A percentile compares a stretch with the other conserved stretches of the same genome.
Conservation (phyloP, 768 basidiomycete genomes). For the Lactifluus pinguis region DNA sequence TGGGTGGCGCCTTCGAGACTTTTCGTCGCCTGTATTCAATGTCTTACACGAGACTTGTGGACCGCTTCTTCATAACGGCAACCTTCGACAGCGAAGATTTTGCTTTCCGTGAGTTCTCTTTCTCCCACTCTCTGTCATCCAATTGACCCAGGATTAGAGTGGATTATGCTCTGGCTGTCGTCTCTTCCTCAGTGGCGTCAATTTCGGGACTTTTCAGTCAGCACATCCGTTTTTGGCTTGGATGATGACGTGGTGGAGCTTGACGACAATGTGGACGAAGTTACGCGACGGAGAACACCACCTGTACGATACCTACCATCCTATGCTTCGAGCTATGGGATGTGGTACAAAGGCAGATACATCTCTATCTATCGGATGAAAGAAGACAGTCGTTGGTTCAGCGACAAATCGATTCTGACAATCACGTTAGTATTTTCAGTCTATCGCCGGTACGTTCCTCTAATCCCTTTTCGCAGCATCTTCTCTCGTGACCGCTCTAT, state of each 20-base stretch:
- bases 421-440: slow-evolving; percentile 32
- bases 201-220: slow-evolving; percentile 45
- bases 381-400: slow-evolving; percentile 28
- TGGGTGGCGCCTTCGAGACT: slow-evolving; percentile 55
- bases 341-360: slow-evolving; percentile 39
- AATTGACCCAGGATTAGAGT: slow-evolving; percentile 33
- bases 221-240: slow-evolving; percentile 35
- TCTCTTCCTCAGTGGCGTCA: slow-evolving; percentile 51
- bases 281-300: slow-evolving; percentile 5
- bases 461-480: slow-evolving; percentile 1
- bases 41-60: slow-evolving; percentile 36
- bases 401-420: slow-evolving; percentile 32
- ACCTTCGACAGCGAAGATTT: slow-evolving; percentile 49
- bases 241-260: slow-evolving; percentile 26
- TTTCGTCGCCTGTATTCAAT: slow-evolving; percentile 39
- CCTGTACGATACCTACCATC: slow-evolving; percentile 38
- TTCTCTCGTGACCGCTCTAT: slow-evolving; percentile 16
- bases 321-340: slow-evolving; percentile 29
- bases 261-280: slow-evolving; percentile 6
- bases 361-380: slow-evolving; percentile 28
- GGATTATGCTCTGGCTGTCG: slow-evolving; percentile 66
- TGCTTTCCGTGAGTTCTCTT: slow-evolving; percentile 40
- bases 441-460: not conserved
- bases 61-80: slow-evolving; percentile 55
- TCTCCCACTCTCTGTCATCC: not conserved